These are phyloP conservation scores for Bipolaris zeicola DNA, from an alignment of 2,329 filamentous ascomycete species.

Conservation along the genomic window DNA sequence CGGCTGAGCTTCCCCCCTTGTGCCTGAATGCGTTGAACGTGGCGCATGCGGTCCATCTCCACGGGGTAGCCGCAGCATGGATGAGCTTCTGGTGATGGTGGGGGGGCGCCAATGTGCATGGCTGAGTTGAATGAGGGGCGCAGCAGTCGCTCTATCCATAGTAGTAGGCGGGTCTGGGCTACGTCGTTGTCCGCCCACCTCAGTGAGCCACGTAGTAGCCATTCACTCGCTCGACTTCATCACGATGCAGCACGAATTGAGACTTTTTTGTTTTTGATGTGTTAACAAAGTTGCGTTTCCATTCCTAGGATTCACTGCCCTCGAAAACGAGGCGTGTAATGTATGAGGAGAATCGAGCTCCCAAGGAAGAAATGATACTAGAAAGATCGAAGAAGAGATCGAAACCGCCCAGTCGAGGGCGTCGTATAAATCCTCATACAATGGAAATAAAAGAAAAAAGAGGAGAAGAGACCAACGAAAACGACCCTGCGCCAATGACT, in stretches of 20 bases:
- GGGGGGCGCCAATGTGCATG: background rate
- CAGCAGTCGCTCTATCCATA: background rate
- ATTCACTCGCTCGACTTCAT: background rate
- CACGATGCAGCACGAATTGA: background rate
- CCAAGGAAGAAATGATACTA: conserved; percentile 30
- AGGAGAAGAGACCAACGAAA: conserved; percentile 23
- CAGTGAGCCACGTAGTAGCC: background rate
- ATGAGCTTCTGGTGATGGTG: background rate
- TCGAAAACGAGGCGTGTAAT: conserved; percentile 43
- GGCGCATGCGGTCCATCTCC: conserved; percentile 1
- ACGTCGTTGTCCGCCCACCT: background rate
- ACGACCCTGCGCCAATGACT: conserved; percentile 37
- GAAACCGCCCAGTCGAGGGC: conserved; percentile 25
- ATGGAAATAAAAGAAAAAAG: conserved; percentile 24
- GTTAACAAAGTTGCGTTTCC: conserved; percentile 41
- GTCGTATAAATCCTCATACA: conserved; percentile 44
- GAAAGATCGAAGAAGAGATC: conserved; percentile 41
- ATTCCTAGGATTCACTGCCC: conserved; percentile 46
- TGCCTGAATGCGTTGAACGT: conserved; percentile 1
- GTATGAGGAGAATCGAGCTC: conserved; percentile 33
- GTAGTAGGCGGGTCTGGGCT: background rate
- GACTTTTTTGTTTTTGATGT: background rate
- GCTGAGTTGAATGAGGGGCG: background rate
- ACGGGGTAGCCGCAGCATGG: conserved; percentile 1
- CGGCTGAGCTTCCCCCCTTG: conserved; percentile 8